phyloP scores from a whole-genome alignment of 2,329 filamentous ascomycete species.

The Myrmaecium sp. region DNA sequence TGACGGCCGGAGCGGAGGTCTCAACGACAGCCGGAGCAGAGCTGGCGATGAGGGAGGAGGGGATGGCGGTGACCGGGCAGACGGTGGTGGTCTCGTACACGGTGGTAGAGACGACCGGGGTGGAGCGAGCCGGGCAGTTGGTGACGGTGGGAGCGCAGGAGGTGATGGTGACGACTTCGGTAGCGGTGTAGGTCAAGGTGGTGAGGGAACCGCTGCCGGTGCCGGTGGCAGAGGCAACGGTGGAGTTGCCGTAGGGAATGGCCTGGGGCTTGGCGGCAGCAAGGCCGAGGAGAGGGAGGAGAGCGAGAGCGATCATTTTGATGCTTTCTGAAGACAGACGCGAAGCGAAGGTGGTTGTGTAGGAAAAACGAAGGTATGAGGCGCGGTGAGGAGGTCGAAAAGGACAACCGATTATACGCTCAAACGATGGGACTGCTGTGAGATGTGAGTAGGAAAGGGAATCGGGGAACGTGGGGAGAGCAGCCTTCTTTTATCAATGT shows the following conservation, averaged over 20 bases:
- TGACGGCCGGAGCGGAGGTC: no score
- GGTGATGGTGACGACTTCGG: slow-evolving; percentile 9
- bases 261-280: slow-evolving; percentile 1
- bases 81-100: slow-evolving; percentile 7
- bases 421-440: no score
- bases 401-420: no score
- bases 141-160: slow-evolving; percentile 8
- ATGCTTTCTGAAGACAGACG: no score
- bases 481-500: no score
- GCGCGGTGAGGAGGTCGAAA: no score
- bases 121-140: slow-evolving; percentile 9
- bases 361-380: no score
- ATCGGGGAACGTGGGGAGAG: no score
- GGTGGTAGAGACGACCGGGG: slow-evolving; percentile 7
- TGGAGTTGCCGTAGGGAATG: background rate
- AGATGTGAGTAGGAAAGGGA: no score
- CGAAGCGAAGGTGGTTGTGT: no score
- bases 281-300: slow-evolving; percentile 1
- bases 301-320: slow-evolving; percentile 1
- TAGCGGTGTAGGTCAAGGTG: slow-evolving; percentile 5
- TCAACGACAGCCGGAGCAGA: no score
- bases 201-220: background rate
- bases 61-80: slow-evolving; percentile 4
- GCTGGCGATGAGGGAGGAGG: slow-evolving; percentile 6
- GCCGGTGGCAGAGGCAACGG: slow-evolving; percentile 1